Percentiles rank a stretch among this genome's conserved stretches.
Conservation (phyloP, 225 moss, liverwort and hornwort species). For the Pleurozium schreberi region DNA sequence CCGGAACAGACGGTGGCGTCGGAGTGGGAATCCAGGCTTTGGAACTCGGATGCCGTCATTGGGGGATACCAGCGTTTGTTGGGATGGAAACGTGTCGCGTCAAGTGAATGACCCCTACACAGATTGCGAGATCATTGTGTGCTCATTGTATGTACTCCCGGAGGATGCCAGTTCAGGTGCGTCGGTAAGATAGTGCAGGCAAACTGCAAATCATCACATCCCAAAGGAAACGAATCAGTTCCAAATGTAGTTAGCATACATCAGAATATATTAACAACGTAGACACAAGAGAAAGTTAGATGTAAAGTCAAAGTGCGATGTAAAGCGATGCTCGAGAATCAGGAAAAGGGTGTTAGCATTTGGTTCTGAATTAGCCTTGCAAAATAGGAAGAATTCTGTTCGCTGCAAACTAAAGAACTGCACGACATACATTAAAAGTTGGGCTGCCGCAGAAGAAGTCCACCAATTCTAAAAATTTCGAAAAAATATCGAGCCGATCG, state of each 20-base stretch:
- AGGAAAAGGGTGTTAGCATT: not conserved
- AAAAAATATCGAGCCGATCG: not conserved
- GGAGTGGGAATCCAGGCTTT: slow-evolving; percentile 25
- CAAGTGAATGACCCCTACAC: not conserved
- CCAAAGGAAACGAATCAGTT: not conserved
- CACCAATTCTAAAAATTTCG: not conserved
- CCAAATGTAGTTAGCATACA: not conserved
- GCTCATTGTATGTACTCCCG: not conserved
- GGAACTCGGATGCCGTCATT: slow-evolving; percentile 42
- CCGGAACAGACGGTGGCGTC: slow-evolving; percentile 15
- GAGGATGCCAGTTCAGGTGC: not conserved
- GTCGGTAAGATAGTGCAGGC: not conserved
- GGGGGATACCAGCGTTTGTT: not conserved
- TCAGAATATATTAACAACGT: not conserved
- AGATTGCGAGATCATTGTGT: not conserved
- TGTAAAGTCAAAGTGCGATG: not conserved
- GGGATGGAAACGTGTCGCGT: not conserved
- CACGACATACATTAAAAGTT: not conserved
- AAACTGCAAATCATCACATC: slow-evolving; percentile 13
- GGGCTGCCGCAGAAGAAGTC: not conserved
- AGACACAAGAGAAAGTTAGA: not conserved
- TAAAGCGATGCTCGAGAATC: not conserved
- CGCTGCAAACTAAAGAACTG: not conserved
- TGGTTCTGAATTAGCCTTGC: not conserved
- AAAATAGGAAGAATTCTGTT: not conserved